Conservation (phyloP, 176 grass and related monocot genomes). For the Phragmites australis region DNA sequence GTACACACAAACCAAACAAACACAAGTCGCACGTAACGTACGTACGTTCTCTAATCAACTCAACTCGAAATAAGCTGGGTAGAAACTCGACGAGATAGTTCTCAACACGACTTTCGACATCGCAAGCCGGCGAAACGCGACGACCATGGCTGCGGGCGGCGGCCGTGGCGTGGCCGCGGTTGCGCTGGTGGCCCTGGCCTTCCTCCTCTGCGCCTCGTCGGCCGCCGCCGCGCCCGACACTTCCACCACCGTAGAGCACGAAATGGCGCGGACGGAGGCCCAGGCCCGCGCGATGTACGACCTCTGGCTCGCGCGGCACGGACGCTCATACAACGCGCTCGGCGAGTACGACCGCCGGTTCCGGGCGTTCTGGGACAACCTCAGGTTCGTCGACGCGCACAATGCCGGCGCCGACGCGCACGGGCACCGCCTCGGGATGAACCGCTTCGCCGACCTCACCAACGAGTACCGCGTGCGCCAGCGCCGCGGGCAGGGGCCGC, state of each 20-base stretch:
- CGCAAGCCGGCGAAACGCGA: neutral
- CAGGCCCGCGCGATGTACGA: slow-evolving; percentile 60
- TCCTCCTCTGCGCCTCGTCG: neutral
- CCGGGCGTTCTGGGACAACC: slow-evolving; percentile 78
- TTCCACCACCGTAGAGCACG: too few relatives aligned
- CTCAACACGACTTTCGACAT: neutral
- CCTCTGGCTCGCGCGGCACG: slow-evolving; percentile 56
- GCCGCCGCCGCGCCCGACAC: neutral
- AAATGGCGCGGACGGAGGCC: slow-evolving; percentile 58
- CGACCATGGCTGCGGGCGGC: slow-evolving; percentile 12
- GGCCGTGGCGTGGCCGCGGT: neutral
- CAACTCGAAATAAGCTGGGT: too few relatives aligned
- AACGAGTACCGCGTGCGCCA: slow-evolving; percentile 63
- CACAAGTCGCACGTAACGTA: neutral
- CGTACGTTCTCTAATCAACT: neutral
- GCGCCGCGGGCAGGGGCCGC: neutral
- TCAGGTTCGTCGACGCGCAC: slow-evolving; percentile 78
- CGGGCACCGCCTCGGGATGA: slow-evolving; percentile 61
- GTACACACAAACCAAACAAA: neutral
- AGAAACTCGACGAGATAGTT: too few relatives aligned
- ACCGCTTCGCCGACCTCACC: slow-evolving; percentile 77
- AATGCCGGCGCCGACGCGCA: slow-evolving; percentile 45
- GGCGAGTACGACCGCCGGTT: slow-evolving; percentile 62
- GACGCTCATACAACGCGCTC: slow-evolving; percentile 52
- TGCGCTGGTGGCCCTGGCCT: neutral